Evolutionary conservation across 345 rosid genomes (phyloP).

Genomic region (Tarenaya hassleriana): DNA sequence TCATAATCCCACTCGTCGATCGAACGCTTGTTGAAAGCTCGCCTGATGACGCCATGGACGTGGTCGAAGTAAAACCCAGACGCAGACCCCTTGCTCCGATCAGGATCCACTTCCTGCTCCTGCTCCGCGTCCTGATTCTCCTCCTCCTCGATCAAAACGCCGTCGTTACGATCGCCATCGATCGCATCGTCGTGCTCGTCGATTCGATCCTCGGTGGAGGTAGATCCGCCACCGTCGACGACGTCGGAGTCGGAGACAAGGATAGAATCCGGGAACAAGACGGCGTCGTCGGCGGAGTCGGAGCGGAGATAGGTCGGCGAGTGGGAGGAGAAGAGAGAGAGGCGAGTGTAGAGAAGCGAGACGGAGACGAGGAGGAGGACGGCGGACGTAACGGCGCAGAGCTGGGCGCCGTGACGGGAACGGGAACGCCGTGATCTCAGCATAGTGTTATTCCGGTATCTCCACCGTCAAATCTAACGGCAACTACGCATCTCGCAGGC

Average conservation of each 20-base stretch:
- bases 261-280: slow-evolving; percentile 34
- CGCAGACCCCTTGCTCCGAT: slow-evolving; percentile 33
- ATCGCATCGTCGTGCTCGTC: slow-evolving; percentile 81
- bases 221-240: slow-evolving; percentile 23
- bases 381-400: slow-evolving; percentile 67
- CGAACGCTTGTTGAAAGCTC: slow-evolving; percentile 53
- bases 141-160: slow-evolving; percentile 20
- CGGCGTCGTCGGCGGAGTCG: slow-evolving; percentile 29
- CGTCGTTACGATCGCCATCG: slow-evolving; percentile 38
- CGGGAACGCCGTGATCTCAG: slow-evolving; percentile 63
- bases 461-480: no score
- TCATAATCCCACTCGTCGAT: slow-evolving; percentile 92
- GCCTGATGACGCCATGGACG: slow-evolving; percentile 49
- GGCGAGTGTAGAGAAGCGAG: slow-evolving; percentile 77
- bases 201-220: slow-evolving; percentile 47
- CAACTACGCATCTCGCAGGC: no score
- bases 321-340: slow-evolving; percentile 50
- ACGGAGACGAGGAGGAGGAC: slow-evolving; percentile 79
- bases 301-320: slow-evolving; percentile 29
- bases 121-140: slow-evolving; percentile 36
- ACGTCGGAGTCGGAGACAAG: slow-evolving; percentile 55
- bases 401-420: slow-evolving; percentile 62
- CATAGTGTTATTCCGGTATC: slow-evolving; percentile 11
- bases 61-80: slow-evolving; percentile 71
- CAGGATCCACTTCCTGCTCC: slow-evolving; percentile 32